phyloP scores from a whole-genome alignment of 768 basidiomycete genomes.

The Termitomyces bulborhizus region DNA sequence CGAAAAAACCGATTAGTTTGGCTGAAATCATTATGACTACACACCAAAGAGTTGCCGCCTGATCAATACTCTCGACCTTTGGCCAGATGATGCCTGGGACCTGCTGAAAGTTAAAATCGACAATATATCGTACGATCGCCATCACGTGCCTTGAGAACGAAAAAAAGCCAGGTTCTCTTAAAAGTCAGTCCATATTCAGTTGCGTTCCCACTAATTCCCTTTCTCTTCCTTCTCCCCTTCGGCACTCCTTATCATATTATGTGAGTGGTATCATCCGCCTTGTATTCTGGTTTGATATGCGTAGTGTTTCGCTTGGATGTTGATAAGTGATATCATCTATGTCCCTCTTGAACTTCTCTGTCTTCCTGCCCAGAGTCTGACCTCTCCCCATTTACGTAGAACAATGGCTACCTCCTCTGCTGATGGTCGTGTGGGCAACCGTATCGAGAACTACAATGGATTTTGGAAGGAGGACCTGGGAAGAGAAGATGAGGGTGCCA shows the following conservation, averaged over 20 bases:
- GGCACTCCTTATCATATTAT: conserved; percentile 1
- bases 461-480: conserved; percentile 86
- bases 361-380: conserved; percentile 5
- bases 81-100: too few species aligned
- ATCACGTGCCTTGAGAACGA: conserved; percentile 6
- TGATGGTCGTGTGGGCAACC: conserved; percentile 59
- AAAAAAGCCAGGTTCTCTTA: conserved; percentile 17
- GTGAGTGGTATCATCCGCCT: conserved; percentile 8
- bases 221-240: conserved; percentile 1
- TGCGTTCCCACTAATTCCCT: conserved; percentile 1
- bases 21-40: background rate
- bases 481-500: conserved; percentile 61
- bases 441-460: conserved; percentile 80
- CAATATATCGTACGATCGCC: conserved; percentile 4
- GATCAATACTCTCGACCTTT: too few species aligned
- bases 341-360: conserved; percentile 2
- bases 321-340: conserved; percentile 24
- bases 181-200: conserved; percentile 20
- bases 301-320: conserved; percentile 8
- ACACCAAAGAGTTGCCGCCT: background rate
- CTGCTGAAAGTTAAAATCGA: too few species aligned
- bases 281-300: background rate
- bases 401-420: conserved; percentile 15
- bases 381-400: background rate
- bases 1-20: background rate